Evolutionary conservation across 2,329 filamentous ascomycete species (phyloP).

Genomic region (Xylaria sp.): DNA sequence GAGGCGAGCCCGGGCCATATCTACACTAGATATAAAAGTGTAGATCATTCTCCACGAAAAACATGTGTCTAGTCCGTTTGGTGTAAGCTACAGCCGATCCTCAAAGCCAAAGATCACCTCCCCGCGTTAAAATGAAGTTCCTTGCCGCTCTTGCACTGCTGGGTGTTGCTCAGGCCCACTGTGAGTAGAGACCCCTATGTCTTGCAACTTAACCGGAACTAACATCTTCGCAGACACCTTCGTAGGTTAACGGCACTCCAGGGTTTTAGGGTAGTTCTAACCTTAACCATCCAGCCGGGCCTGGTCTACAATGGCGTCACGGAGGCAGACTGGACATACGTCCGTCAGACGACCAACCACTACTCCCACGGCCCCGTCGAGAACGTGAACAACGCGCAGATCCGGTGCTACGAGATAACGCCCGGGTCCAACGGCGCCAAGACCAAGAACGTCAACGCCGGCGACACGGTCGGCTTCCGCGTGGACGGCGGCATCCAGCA

Average conservation of each 20-base stretch:
- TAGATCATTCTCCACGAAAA: slow-evolving; percentile 11
- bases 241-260: slow-evolving; percentile 15
- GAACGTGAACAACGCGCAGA: slow-evolving; percentile 41
- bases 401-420: slow-evolving; percentile 45
- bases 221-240: slow-evolving; percentile 35
- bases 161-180: slow-evolving; percentile 36
- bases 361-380: slow-evolving; percentile 44
- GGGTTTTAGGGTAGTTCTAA: background rate
- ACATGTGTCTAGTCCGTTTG: background rate
- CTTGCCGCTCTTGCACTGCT: slow-evolving; percentile 29
- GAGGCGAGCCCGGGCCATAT: background rate
- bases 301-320: slow-evolving; percentile 36
- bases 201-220: slow-evolving; percentile 1
- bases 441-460: slow-evolving; percentile 44
- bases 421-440: slow-evolving; percentile 39
- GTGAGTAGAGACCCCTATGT: slow-evolving; percentile 20
- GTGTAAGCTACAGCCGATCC: background rate
- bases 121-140: slow-evolving; percentile 31
- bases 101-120: background rate
- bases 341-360: slow-evolving; percentile 47
- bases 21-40: slow-evolving; percentile 23
- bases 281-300: slow-evolving; percentile 26
- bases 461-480: slow-evolving; percentile 44
- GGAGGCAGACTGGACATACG: slow-evolving; percentile 42
- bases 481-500: slow-evolving; percentile 40